A percentile compares a stretch with the other conserved stretches of the same genome.
Evolutionary conservation across 805 yeast genomes (phyloP).

Genomic region (Suhomyces kilbournensis): DNA sequence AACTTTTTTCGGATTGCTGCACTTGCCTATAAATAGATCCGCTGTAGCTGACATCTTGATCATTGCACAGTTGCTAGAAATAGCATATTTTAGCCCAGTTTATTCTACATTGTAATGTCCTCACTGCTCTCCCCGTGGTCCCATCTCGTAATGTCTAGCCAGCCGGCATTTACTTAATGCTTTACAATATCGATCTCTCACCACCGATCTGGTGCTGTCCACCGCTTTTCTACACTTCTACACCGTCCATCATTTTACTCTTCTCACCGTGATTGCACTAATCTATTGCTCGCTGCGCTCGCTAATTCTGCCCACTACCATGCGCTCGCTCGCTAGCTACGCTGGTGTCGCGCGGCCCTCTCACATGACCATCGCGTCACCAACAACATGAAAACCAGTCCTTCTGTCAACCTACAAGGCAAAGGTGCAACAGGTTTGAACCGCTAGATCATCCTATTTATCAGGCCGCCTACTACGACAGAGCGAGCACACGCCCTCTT

Average conservation of each 20-base stretch:
- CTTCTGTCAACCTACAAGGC: neutral
- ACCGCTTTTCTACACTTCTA: neutral
- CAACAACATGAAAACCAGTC: neutral
- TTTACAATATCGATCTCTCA: no score
- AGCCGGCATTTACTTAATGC: no score
- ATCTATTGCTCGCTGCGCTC: neutral
- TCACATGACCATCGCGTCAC: slow-evolving; percentile 1
- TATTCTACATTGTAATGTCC: no score
- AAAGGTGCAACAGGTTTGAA: neutral
- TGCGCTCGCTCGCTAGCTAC: no score
- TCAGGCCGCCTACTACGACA: neutral
- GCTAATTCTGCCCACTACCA: neutral
- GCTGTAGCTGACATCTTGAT: neutral
- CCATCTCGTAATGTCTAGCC: no score
- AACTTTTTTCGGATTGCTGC: neutral
- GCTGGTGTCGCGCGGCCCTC: neutral
- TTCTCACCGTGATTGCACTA: no score
- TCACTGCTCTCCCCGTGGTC: no score
- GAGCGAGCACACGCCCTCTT: neutral
- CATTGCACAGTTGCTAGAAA: no score
- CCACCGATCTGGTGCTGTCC: neutral
- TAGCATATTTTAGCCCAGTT: no score
- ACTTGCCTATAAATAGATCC: neutral
- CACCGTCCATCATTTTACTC: no score
- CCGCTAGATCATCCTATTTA: neutral